A percentile compares a stretch with the other conserved stretches of the same genome.
These are phyloP conservation scores for Aspergillus fructus DNA, from an alignment of 2,329 filamentous ascomycete genomes.

Conservation along the genomic window DNA sequence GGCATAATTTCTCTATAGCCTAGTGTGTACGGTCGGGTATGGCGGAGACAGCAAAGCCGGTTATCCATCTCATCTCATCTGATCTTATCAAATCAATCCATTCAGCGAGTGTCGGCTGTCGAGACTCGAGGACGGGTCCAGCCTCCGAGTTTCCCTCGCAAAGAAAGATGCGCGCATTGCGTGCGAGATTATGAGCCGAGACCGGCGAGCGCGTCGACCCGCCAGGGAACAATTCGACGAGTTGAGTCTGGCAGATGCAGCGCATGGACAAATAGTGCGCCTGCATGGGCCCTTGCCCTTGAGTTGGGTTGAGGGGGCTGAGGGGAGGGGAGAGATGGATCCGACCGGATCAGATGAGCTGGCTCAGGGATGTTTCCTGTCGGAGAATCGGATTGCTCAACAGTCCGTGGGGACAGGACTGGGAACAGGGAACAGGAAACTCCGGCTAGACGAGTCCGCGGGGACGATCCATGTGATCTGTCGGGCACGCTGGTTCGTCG, in stretches of 20 bases:
- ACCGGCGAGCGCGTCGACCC: no score
- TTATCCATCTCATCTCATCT: background rate
- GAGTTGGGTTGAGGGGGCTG: no score
- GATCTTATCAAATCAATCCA: no score
- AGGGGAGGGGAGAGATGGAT: background rate
- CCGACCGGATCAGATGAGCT: background rate
- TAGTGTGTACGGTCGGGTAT: background rate
- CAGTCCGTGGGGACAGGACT: no score
- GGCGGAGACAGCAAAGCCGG: background rate
- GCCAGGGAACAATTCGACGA: no score
- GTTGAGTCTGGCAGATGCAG: background rate
- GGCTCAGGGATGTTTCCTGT: background rate
- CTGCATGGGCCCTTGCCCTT: background rate
- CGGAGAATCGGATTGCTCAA: background rate
- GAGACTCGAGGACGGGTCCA: no score
- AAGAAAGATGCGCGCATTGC: no score
- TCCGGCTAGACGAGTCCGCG: background rate
- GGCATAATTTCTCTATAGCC: background rate
- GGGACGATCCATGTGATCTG: slow-evolving; percentile 1
- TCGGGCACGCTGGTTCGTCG: background rate
- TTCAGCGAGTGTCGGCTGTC: no score
- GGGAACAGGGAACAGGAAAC: background rate
- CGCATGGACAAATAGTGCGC: background rate
- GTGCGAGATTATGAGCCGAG: no score
- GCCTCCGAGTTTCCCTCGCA: no score